These are phyloP conservation scores for Aspergillus novofumigatus DNA, from an alignment of 2,329 filamentous ascomycete species.

Conservation along the genomic window DNA sequence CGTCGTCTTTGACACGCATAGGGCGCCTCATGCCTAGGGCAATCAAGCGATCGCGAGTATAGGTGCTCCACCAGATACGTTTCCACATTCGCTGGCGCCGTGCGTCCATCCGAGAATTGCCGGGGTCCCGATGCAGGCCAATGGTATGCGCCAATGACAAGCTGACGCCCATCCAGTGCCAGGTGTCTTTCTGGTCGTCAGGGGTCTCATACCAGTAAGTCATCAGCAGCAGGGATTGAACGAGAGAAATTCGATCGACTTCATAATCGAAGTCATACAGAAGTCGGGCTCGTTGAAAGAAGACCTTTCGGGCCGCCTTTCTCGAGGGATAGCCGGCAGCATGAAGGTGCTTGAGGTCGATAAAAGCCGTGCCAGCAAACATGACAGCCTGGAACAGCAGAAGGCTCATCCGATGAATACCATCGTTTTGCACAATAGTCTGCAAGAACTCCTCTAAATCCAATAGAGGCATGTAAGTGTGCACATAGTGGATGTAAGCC, in stretches of 20 bases:
- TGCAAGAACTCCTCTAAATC: conserved; percentile 60
- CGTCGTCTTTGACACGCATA: conserved; percentile 86
- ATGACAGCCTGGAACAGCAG: conserved; percentile 91
- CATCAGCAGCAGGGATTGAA: conserved; percentile 85
- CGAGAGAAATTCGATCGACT: conserved; percentile 78
- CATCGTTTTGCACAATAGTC: conserved; percentile 61
- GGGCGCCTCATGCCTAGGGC: conserved; percentile 90
- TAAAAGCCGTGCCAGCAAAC: conserved; percentile 86
- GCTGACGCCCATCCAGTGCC: conserved; percentile 98
- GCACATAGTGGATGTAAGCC: conserved; percentile 82
- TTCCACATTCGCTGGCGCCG: conserved; percentile 83
- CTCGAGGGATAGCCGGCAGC: conserved; percentile 73
- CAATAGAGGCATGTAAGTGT: conserved; percentile 89
- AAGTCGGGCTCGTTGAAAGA: conserved; percentile 83
- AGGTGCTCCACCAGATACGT: conserved; percentile 96
- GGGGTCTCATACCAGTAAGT: conserved; percentile 98
- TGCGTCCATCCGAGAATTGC: conserved; percentile 68
- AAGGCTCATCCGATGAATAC: conserved; percentile 69
- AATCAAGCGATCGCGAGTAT: conserved; percentile 89
- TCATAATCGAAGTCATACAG: conserved; percentile 97
- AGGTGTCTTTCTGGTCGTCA: conserved; percentile 95
- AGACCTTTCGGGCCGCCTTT: conserved; percentile 78
- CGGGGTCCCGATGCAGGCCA: conserved; percentile 81
- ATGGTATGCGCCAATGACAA: conserved; percentile 92
- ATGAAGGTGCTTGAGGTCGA: conserved; percentile 72